These are phyloP conservation scores for Xylaria sp. DNA, from an alignment of 2,329 filamentous ascomycete species.

Conservation along the genomic window DNA sequence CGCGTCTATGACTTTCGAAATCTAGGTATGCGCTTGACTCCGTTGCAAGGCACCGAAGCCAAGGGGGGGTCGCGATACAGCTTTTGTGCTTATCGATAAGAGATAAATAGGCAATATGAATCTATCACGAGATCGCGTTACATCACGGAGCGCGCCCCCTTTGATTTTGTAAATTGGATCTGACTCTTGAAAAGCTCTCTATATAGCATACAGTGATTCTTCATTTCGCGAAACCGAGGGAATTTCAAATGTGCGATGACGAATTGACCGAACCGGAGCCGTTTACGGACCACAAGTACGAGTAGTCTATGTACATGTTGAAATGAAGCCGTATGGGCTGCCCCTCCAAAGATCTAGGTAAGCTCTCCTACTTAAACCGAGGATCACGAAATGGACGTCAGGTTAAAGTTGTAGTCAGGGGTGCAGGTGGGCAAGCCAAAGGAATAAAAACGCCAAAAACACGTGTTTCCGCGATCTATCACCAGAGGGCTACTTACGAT, in stretches of 20 bases:
- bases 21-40: conserved; percentile 1
- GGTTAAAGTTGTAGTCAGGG: too few relatives aligned
- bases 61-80: not conserved
- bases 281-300: not conserved
- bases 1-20: not conserved
- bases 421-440: too few relatives aligned
- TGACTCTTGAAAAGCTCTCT: not conserved
- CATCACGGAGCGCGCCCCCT: too few relatives aligned
- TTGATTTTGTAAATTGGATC: too few relatives aligned
- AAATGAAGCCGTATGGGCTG: not conserved
- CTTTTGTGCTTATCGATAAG: conserved; percentile 15
- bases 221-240: too few relatives aligned
- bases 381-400: too few relatives aligned
- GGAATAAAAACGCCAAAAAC: too few relatives aligned
- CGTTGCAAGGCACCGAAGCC: not conserved
- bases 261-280: not conserved
- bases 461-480: too few relatives aligned
- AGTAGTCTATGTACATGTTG: not conserved
- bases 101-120: not conserved
- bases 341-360: too few relatives aligned
- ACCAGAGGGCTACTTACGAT: too few relatives aligned
- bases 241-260: too few relatives aligned
- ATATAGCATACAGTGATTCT: not conserved
- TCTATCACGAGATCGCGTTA: conserved; percentile 6
- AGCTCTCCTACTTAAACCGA: too few relatives aligned